Base-by-base conservation (phyloP, 257 asterid species). In the Lithospermum erythrorhizon region DNA sequence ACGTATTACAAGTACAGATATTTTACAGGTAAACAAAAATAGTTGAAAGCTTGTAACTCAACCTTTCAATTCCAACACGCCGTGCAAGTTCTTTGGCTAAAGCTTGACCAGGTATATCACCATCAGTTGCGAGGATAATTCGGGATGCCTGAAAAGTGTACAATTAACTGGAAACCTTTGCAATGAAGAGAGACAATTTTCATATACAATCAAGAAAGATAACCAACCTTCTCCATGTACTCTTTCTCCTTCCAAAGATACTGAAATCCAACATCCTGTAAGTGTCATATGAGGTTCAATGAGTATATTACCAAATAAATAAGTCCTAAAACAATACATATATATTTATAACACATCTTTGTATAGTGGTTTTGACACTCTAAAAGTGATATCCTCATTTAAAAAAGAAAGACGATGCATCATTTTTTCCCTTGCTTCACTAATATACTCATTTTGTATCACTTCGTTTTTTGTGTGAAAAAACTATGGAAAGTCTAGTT, bases 61-160 rank as follows among this genome's bases (percentile, higher is more conserved):
- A 82, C 90, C 95, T 87, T 67, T 79, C 91, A 70, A 63, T 81
- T 55, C 94, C 96, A 58, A 87, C 78, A 62, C 94, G 91, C 32
- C 94, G 87, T 57, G 89, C 79, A 63, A 87, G 89, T 79, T 82
- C 91, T 70, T 85, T 84, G 18, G 96, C 87, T 73, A 87, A 78
- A 68, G 84, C 85, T 61, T 41, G 18, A 14, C 49, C 49, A 41
- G 49, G 49, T 41, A 41, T 14, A 41, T 41, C 49, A 41, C 49
- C 49, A 41, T 41, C 49, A 41, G 49, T 41, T 41, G 49, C 49
- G 17, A 41, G 49, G 49, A 41, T 13, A 41, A 41, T 41, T 41
- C 49, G 49, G 18, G 49, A 41, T 41, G 49, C 49, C 49, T 41
- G 49, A 41, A 41, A 11, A 41, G 49, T 8, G 4, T 41, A 41